Base-by-base conservation (phyloP, 139 green algal genomes). In the Yamagishiella unicocca region DNA sequence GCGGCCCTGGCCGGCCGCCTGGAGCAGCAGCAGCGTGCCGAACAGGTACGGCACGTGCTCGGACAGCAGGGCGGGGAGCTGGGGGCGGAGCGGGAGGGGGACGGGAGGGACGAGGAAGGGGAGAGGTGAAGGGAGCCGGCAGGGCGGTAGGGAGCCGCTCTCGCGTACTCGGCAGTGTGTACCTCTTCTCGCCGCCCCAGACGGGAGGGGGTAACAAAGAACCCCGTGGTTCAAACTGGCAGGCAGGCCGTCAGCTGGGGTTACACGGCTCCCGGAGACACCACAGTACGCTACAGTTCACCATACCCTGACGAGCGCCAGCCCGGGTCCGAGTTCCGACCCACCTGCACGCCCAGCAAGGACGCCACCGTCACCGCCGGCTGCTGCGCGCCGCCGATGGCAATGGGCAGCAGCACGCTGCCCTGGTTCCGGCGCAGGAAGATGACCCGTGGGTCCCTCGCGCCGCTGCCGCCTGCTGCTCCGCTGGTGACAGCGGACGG, bases 371-470 rank as follows among this genome's bases (percentile, higher is more conserved):
- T 10, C 43, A 53, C 80, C 31, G 80, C 80, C 5, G 33, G 24
- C 40, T 24, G 19, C 7, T 14, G 24, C n/a, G 38, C 24, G 33
- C 31, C 64, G 19, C 80, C 80, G 0, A 86, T 35, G 37, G 45
- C 42, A 45, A 86, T n/a, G 22, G 80, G 80, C 22, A 86, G 64
- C 43, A 86, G 80, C 80, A 86, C 64, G 6, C 38, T 62, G 64
- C 62, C 80, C 21, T 40, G 19, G 33, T 86, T 19, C 1, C 22
- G 43, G 1, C 62, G 64, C n/a, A 86, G 42, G 31, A 86, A 77
- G 17, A 67, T 21, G 24, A 77, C 80, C 43, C 76, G 53, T 54
- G 76, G 76, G 62, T 58, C 55, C 9, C 9, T 33, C 58, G 38
- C 5, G 17, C 21, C 10, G 31, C 29, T n/a, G 27, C 76, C 37